Evolutionary conservation across 2,329 filamentous ascomycete species (phyloP).

Genomic region (Thielaviopsis euricoi): DNA sequence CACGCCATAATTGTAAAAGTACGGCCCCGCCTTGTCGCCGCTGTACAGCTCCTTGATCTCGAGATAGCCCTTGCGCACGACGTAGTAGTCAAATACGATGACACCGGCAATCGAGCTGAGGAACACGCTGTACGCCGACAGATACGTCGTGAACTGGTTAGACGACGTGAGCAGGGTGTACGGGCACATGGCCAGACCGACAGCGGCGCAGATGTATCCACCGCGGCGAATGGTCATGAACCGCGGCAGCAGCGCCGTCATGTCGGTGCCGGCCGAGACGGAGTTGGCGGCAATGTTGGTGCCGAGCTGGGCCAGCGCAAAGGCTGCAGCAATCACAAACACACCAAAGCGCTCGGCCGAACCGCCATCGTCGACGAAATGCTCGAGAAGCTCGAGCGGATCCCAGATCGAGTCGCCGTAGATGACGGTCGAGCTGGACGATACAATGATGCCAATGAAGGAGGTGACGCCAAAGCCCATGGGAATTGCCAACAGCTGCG

Average conservation of each 20-base stretch:
- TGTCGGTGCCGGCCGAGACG: conserved; percentile 66
- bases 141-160: conserved; percentile 81
- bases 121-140: conserved; percentile 85
- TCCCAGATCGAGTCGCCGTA: conserved; percentile 57
- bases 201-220: conserved; percentile 64
- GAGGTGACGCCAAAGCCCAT: conserved; percentile 60
- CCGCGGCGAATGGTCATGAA: conserved; percentile 76
- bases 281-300: conserved; percentile 82
- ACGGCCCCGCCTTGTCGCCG: conserved; percentile 46
- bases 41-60: conserved; percentile 67
- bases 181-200: conserved; percentile 76
- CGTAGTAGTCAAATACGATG: conserved; percentile 76
- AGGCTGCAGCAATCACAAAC: conserved; percentile 54
- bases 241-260: conserved; percentile 64
- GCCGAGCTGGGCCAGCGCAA: conserved; percentile 65
- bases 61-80: conserved; percentile 67
- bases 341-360: conserved; percentile 56
- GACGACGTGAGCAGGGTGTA: conserved; percentile 59
- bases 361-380: conserved; percentile 52
- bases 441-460: conserved; percentile 69
- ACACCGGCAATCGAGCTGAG: conserved; percentile 89
- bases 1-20: conserved; percentile 58
- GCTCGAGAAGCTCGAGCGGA: conserved; percentile 48
- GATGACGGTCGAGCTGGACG: conserved; percentile 53
- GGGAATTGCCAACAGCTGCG: conserved; percentile 62